A percentile compares a stretch with the other conserved stretches of the same genome.
Conservation (phyloP, 2,329 filamentous ascomycete genomes). For the Rhinocladiella mackenziei region DNA sequence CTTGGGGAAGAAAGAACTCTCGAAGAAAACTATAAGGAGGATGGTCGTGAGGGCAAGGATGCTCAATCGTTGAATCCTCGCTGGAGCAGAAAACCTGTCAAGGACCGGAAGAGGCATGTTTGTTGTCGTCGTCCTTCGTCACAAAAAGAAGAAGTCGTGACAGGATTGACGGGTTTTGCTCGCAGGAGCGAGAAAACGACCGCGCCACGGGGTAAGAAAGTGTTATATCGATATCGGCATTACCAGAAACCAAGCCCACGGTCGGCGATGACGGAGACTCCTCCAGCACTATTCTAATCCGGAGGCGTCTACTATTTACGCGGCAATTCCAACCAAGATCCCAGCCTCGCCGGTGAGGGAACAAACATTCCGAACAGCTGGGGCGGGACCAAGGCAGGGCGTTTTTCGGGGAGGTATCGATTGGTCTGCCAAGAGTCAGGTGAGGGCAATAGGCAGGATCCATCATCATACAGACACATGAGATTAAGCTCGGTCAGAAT, state of each 20-base stretch:
- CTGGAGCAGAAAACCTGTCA: slow-evolving; percentile 20
- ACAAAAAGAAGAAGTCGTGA: neutral
- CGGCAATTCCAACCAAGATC: slow-evolving; percentile 16
- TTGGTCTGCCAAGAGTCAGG: neutral
- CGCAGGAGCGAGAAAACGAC: slow-evolving; percentile 1
- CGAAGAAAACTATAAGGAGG: slow-evolving; percentile 18
- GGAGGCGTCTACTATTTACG: slow-evolving; percentile 9
- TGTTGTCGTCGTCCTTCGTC: slow-evolving; percentile 7
- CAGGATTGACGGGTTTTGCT: neutral
- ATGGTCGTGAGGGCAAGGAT: slow-evolving; percentile 17
- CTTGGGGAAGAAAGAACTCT: slow-evolving; percentile 16
- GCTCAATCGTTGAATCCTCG: slow-evolving; percentile 19
- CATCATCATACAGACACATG: neutral
- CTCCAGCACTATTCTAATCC: no score
- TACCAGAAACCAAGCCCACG: neutral
- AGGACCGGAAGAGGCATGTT: slow-evolving; percentile 20
- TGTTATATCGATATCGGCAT: slow-evolving; percentile 17
- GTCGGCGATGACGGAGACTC: slow-evolving; percentile 5
- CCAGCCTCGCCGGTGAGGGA: slow-evolving; percentile 14
- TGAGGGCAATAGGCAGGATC: neutral
- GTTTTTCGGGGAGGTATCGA: slow-evolving; percentile 3
- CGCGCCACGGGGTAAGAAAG: slow-evolving; percentile 6
- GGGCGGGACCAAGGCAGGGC: neutral
- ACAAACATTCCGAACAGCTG: slow-evolving; percentile 4
- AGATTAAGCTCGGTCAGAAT: slow-evolving; percentile 1